These are phyloP conservation scores for Cytospora piceicola DNA, from an alignment of 2,329 filamentous ascomycete genomes.

Conservation along the genomic window DNA sequence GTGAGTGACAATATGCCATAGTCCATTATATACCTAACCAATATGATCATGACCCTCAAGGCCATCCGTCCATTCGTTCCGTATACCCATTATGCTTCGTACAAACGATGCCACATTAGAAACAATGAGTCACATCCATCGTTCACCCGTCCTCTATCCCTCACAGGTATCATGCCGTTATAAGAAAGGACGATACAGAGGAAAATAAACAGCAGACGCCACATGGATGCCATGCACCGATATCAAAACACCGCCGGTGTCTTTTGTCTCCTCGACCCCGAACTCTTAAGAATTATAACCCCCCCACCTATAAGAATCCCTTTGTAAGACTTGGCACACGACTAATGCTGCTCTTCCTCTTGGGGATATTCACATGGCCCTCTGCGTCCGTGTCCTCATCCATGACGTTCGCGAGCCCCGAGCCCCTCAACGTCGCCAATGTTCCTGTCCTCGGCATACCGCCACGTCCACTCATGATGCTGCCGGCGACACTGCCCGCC, in stretches of 20 bases:
- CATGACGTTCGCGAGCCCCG: slow-evolving; percentile 41
- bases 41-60: neutral
- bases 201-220: slow-evolving; percentile 21
- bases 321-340: slow-evolving; percentile 72
- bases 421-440: slow-evolving; percentile 50
- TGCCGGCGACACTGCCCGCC: slow-evolving; percentile 33
- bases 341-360: slow-evolving; percentile 68
- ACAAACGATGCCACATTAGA: slow-evolving; percentile 17
- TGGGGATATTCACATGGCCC: slow-evolving; percentile 59
- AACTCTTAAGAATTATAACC: slow-evolving; percentile 11
- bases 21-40: slow-evolving; percentile 17
- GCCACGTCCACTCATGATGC: slow-evolving; percentile 33
- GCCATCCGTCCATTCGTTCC: slow-evolving; percentile 7
- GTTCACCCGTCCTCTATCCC: neutral
- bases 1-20: slow-evolving; percentile 1
- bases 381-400: slow-evolving; percentile 42
- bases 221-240: slow-evolving; percentile 10
- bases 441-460: slow-evolving; percentile 37
- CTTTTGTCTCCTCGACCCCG: slow-evolving; percentile 15
- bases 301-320: slow-evolving; percentile 66
- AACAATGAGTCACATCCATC: slow-evolving; percentile 7
- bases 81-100: slow-evolving; percentile 20
- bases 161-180: slow-evolving; percentile 12
- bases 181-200: slow-evolving; percentile 2
- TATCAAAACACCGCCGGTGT: neutral